A percentile compares a stretch with the other conserved stretches of the same genome.
Evolutionary conservation across 2,329 filamentous ascomycete species (phyloP).

Genomic region (Penicillium sp.): DNA sequence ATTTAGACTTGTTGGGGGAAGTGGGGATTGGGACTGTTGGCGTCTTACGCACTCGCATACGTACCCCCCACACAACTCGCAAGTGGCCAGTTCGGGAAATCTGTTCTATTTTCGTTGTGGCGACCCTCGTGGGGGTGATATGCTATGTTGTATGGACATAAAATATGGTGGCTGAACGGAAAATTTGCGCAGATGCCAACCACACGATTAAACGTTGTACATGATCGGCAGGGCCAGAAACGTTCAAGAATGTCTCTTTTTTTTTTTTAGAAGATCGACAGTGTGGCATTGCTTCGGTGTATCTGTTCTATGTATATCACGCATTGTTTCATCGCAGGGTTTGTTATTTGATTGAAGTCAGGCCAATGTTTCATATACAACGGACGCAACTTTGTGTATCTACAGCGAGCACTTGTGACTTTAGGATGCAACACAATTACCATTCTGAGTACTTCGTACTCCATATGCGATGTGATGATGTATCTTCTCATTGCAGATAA

Average conservation of each 20-base stretch:
- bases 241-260: neutral
- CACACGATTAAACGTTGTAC: neutral
- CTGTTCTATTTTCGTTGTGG: neutral
- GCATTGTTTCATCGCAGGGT: neutral
- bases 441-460: neutral
- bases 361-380: neutral
- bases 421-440: neutral
- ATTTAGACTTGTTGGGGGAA: constrained; percentile 4
- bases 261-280: neutral
- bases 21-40: neutral
- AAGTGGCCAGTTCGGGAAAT: neutral
- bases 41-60: constrained; percentile 11
- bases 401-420: neutral
- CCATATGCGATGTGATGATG: too few relatives aligned
- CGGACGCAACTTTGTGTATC: neutral
- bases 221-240: neutral
- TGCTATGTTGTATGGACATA: neutral
- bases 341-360: neutral
- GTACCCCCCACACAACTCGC: neutral
- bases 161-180: neutral
- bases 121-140: neutral
- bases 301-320: neutral
- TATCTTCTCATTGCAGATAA: neutral
- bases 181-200: neutral
- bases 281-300: neutral